Evolutionary conservation across 1,284 basidiomycete species (phyloP), one percentile per base, ranked within the genome.

Genomic region (Moesziomyces parantarcticus): DNA sequence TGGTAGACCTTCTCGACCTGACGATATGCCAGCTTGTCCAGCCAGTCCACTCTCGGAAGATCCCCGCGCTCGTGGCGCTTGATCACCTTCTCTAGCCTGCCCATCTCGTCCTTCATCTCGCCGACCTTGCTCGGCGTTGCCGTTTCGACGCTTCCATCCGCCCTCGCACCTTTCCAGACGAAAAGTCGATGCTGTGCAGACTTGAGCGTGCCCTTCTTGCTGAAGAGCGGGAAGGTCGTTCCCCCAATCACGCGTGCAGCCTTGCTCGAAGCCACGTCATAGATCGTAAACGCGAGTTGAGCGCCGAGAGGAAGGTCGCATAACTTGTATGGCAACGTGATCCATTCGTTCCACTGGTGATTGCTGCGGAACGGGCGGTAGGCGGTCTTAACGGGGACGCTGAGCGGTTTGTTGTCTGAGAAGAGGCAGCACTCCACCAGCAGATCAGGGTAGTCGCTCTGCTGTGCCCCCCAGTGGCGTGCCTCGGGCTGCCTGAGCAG

Each of bases 31-130:
- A 97, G 86, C 70, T 92, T 92, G 83, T 99, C 96, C 4, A 99
- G 86, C 96, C 97, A 99, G 71, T 97, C 94, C 1, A 92, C 90
- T 81, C 94, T 92, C 1, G 91, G 89, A n/a, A 99, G 87, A 83
- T 97, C 94, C 0, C 94, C 94, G 4, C 94, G 88, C 81, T 98
- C 94, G 77, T 96, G 95, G 81, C 95, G 94, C 87, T 98, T 98
- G 60, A 98, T 91, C 13, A 97, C 88, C 91, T 94, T 94, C 84
- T 98, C 95, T 29, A 99, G 84, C 43, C 95, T 86, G 2, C 93
- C 95, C 92, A 96, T 93, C 85, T 97, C 94, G 79, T 98, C 95
- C 64, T 89, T 56, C 58, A 76, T 73, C 41, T 73, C 69, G 13
- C 73, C 78, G 11, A 74, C 73, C 23, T 80, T 76, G 39, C 66